A percentile compares a stretch with the other conserved stretches of the same genome.
Evolutionary conservation across 495 filamentous ascomycete species (phyloP).

Genomic region (Hypoxylon rickii): DNA sequence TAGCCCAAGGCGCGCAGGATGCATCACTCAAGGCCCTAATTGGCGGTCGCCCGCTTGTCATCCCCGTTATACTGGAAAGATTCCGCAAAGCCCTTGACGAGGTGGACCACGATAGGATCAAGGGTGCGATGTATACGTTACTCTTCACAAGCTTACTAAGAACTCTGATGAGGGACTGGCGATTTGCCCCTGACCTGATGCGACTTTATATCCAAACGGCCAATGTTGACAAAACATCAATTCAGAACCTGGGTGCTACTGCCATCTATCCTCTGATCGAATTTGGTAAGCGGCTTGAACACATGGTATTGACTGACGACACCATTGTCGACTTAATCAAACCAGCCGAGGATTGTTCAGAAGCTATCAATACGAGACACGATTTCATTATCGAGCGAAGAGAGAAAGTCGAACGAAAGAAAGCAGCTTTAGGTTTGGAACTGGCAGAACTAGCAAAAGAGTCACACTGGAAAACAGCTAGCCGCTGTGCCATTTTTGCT

Average conservation of each 20-base stretch:
- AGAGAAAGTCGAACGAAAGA: constrained; percentile 76
- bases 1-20: constrained; percentile 89
- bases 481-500: constrained; percentile 83
- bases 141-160: constrained; percentile 88
- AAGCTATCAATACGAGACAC: constrained; percentile 66
- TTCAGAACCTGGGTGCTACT: constrained; percentile 84
- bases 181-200: constrained; percentile 84
- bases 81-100: constrained; percentile 81
- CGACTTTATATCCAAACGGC: constrained; percentile 86
- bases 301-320: constrained; percentile 84
- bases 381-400: constrained; percentile 74
- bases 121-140: constrained; percentile 88
- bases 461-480: constrained; percentile 96
- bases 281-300: constrained; percentile 81
- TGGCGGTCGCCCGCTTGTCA: constrained; percentile 82
- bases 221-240: constrained; percentile 87
- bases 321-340: constrained; percentile 72
- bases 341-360: constrained; percentile 68
- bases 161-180: constrained; percentile 87
- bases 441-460: constrained; percentile 75
- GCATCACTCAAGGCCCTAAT: constrained; percentile 91
- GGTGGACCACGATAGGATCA: constrained; percentile 85
- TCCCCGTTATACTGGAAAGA: constrained; percentile 79
- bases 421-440: constrained; percentile 77
- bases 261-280: constrained; percentile 88